phyloP scores from a whole-genome alignment of 371 early-diverging fungal genomes.

The Dinochytrium kinnereticum region DNA sequence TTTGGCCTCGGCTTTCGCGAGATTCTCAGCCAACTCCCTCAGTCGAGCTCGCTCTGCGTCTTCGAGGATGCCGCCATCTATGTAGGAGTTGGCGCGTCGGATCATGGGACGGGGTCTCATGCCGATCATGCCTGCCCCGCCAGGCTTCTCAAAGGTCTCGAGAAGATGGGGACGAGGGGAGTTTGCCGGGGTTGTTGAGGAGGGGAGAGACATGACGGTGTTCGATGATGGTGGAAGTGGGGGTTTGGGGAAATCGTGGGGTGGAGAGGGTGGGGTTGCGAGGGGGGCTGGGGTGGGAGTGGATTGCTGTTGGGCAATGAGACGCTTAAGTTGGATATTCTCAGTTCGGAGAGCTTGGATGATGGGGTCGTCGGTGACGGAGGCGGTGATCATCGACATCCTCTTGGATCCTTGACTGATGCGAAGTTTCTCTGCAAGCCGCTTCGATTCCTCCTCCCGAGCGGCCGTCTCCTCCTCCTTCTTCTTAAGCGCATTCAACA shows the following conservation, averaged over 20 bases:
- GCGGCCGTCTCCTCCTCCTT: conserved; percentile 6
- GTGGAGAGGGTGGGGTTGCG: not conserved
- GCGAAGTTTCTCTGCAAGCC: not conserved
- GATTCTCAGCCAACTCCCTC: not conserved
- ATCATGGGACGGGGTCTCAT: not conserved
- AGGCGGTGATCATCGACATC: not conserved
- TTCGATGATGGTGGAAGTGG: not conserved
- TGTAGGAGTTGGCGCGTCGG: conserved; percentile 23
- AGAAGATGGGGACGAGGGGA: not conserved
- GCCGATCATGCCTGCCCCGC: not conserved
- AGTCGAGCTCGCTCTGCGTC: conserved; percentile 30
- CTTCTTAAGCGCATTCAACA: not conserved
- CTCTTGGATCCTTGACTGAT: not conserved
- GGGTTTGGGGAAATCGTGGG: not conserved
- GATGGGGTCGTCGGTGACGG: conserved; percentile 15
- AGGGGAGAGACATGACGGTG: not conserved
- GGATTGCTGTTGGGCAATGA: conserved; percentile 5
- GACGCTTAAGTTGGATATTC: conserved; percentile 20
- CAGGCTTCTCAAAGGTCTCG: not conserved
- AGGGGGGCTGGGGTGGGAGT: not conserved
- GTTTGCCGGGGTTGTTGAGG: not conserved
- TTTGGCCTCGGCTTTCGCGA: not conserved
- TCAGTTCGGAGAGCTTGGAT: conserved; percentile 21
- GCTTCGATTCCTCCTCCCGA: not conserved
- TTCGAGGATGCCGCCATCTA: conserved; percentile 26